Evolutionary conservation across 1,139 yeast species (phyloP).

Genomic region (Lodderomyces jiufengensis): DNA sequence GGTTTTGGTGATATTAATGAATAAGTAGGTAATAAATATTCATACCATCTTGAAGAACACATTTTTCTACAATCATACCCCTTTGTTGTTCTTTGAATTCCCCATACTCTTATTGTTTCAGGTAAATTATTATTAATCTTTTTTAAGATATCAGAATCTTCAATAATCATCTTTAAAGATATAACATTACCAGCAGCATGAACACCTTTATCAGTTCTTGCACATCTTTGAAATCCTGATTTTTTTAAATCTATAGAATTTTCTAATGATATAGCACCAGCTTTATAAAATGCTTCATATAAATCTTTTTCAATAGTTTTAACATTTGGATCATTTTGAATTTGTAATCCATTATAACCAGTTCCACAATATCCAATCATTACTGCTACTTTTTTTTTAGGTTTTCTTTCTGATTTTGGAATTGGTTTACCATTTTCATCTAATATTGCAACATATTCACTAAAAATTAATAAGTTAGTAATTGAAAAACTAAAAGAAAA

Average conservation of each 20-base stretch:
- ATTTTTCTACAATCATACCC: conserved; percentile 92
- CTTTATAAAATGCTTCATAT: conserved; percentile 77
- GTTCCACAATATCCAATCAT: conserved; percentile 97
- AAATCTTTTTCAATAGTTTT: conserved; percentile 91
- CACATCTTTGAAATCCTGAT: conserved; percentile 91
- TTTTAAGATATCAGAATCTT: conserved; percentile 71
- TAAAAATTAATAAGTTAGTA: conserved; percentile 24
- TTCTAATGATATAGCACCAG: conserved; percentile 88
- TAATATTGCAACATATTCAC: conserved; percentile 41
- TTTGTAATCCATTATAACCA: conserved; percentile 97
- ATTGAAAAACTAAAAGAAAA: too few species aligned
- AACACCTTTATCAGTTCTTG: conserved; percentile 97
- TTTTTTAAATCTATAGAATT: conserved; percentile 89
- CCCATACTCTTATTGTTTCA: conserved; percentile 88
- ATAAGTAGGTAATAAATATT: conserved; percentile 87
- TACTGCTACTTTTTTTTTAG: conserved; percentile 87
- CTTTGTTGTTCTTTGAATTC: conserved; percentile 82
- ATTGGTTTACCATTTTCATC: conserved; percentile 64
- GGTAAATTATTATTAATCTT: conserved; percentile 78
- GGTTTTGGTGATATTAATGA: conserved; percentile 91
- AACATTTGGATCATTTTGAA: conserved; percentile 74
- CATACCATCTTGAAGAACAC: conserved; percentile 93
- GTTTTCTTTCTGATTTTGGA: conserved; percentile 59
- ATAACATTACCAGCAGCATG: conserved; percentile 98
- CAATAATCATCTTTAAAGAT: conserved; percentile 82